These are phyloP conservation scores for Dothistroma pini DNA, from an alignment of 2,329 filamentous ascomycete species.

Conservation along the genomic window DNA sequence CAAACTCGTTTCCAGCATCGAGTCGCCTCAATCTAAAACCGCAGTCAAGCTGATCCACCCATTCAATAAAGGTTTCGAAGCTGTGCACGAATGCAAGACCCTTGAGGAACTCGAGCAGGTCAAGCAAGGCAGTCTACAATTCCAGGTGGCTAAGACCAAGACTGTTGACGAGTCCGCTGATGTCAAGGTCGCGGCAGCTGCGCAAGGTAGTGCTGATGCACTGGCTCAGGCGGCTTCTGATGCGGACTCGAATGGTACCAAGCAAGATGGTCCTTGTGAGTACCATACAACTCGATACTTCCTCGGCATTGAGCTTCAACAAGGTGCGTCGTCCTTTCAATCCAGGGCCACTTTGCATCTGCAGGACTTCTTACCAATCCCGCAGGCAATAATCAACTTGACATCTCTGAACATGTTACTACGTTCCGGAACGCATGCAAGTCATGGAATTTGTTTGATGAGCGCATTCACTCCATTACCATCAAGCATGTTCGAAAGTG, in stretches of 20 bases:
- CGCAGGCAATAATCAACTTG: slow-evolving; percentile 64
- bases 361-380: slow-evolving; percentile 7
- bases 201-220: slow-evolving; percentile 40
- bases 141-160: slow-evolving; percentile 57
- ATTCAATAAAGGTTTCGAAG: slow-evolving; percentile 89
- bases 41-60: slow-evolving; percentile 76
- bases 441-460: slow-evolving; percentile 70
- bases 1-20: slow-evolving; percentile 76
- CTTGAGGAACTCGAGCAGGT: slow-evolving; percentile 61
- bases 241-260: slow-evolving; percentile 29
- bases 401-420: slow-evolving; percentile 76
- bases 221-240: slow-evolving; percentile 37
- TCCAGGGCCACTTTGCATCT: background rate
- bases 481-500: slow-evolving; percentile 86
- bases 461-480: slow-evolving; percentile 71
- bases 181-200: slow-evolving; percentile 47
- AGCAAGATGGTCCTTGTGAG: slow-evolving; percentile 44
- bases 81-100: slow-evolving; percentile 66
- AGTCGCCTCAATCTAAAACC: slow-evolving; percentile 63
- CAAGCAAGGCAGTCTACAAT: slow-evolving; percentile 59
- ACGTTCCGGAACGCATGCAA: slow-evolving; percentile 83
- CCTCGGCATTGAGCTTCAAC: slow-evolving; percentile 74
- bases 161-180: slow-evolving; percentile 52
- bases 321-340: slow-evolving; percentile 15
- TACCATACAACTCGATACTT: slow-evolving; percentile 93